Evolutionary conservation across 768 basidiomycete species (phyloP).

Genomic region (Tulasnella sp.): DNA sequence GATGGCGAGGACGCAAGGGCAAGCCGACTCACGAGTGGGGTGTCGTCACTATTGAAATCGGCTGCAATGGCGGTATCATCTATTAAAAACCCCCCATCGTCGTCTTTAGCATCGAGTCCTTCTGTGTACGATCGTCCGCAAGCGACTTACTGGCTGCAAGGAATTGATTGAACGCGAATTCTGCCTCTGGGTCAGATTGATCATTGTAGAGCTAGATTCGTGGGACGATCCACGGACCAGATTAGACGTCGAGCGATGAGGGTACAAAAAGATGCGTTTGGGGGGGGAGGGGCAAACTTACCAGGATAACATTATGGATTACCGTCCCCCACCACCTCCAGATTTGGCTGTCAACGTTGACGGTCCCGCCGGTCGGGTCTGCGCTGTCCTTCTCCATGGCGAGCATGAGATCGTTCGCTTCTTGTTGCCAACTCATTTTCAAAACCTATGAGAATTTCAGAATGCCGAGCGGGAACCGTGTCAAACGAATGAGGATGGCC

Average conservation of each 20-base stretch:
- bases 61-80: background rate
- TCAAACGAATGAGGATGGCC: background rate
- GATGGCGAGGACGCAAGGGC: background rate
- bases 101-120: background rate
- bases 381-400: background rate
- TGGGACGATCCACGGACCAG: background rate
- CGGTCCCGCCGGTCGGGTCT: background rate
- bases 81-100: background rate
- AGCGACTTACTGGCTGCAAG: background rate
- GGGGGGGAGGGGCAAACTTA: background rate
- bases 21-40: background rate
- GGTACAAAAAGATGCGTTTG: background rate
- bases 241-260: background rate
- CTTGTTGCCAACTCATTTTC: background rate
- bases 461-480: background rate
- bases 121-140: background rate
- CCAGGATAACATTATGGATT: background rate
- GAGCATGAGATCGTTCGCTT: background rate
- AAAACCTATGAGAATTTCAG: background rate
- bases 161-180: background rate
- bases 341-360: slow-evolving; percentile 1
- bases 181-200: background rate
- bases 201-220: background rate
- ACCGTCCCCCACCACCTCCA: slow-evolving; percentile 13
- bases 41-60: background rate